These are phyloP conservation scores for Diaporthe sp. DNA, from an alignment of 2,329 filamentous ascomycete species.

Conservation along the genomic window DNA sequence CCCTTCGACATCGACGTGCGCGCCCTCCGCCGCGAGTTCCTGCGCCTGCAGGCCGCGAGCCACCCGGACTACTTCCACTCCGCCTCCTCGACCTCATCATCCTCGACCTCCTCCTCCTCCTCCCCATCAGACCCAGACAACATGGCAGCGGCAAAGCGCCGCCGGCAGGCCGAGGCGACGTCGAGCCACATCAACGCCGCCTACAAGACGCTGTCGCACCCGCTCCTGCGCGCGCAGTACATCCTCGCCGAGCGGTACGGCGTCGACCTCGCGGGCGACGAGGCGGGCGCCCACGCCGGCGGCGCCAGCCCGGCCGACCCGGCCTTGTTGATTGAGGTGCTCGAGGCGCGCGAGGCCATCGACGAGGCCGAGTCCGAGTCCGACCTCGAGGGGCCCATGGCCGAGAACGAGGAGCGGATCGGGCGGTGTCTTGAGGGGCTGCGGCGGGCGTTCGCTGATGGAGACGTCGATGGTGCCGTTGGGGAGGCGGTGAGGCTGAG, in stretches of 20 bases:
- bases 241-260: slow-evolving; percentile 78
- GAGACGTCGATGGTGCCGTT: slow-evolving; percentile 77
- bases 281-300: slow-evolving; percentile 75
- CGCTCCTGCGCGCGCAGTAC: slow-evolving; percentile 89
- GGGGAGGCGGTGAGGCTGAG: slow-evolving; percentile 81
- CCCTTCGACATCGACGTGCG: slow-evolving; percentile 81
- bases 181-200: slow-evolving; percentile 91
- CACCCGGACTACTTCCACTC: slow-evolving; percentile 78
- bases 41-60: slow-evolving; percentile 82
- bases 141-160: slow-evolving; percentile 40
- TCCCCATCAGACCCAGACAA: not conserved
- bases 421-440: slow-evolving; percentile 72
- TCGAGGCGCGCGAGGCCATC: slow-evolving; percentile 84
- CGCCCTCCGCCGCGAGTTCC: slow-evolving; percentile 85
- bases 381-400: slow-evolving; percentile 71
- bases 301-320: slow-evolving; percentile 58
- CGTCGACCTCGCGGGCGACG: slow-evolving; percentile 84
- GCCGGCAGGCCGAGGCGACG: slow-evolving; percentile 76
- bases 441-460: slow-evolving; percentile 74
- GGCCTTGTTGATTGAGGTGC: slow-evolving; percentile 81
- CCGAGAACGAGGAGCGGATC: slow-evolving; percentile 78
- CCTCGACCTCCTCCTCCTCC: not conserved
- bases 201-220: slow-evolving; percentile 85
- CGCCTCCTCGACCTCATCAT: slow-evolving; percentile 39
- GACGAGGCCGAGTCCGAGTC: slow-evolving; percentile 79